Conservation (phyloP, 78 protist genomes). For the Polysphondylium violaceum region DNA sequence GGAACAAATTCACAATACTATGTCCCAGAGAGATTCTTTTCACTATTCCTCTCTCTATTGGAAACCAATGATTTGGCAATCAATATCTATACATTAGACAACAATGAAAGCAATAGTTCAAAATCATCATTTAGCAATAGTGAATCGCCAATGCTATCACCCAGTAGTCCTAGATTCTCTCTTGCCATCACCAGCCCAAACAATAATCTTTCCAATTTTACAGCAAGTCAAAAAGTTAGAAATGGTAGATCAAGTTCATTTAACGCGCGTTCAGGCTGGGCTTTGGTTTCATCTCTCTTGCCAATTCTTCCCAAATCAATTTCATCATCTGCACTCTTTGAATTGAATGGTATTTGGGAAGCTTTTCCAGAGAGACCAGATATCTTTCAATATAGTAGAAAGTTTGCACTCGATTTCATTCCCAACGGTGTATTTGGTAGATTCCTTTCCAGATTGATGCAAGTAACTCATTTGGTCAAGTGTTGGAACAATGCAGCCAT, state of each 20-base stretch:
- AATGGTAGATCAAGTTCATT: constrained; percentile 67
- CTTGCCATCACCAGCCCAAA: not conserved
- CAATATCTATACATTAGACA: constrained; percentile 28
- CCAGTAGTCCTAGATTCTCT: not conserved
- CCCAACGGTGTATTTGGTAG: constrained; percentile 70
- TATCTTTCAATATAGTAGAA: constrained; percentile 20
- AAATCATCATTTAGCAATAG: not conserved
- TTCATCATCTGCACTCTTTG: not conserved
- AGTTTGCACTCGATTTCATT: constrained; percentile 31
- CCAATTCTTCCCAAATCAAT: not conserved
- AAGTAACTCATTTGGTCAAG: constrained; percentile 26
- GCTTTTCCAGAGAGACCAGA: constrained; percentile 24
- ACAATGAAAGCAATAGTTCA: not conserved
- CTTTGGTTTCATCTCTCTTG: constrained; percentile 35
- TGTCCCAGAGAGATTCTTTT: constrained; percentile 72
- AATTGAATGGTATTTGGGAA: constrained; percentile 32
- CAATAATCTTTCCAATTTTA: constrained; percentile 21
- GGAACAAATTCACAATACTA: constrained; percentile 40
- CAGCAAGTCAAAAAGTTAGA: constrained; percentile 26
- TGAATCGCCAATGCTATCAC: not conserved
- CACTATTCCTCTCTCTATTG: constrained; percentile 40
- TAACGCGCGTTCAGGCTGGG: constrained; percentile 65
- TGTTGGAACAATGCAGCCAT: constrained; percentile 65
- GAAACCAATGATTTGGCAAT: constrained; percentile 54
- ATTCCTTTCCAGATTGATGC: constrained; percentile 41